phyloP scores from a whole-genome alignment of 2,329 filamentous ascomycete species.

The Whalleya microplaca region DNA sequence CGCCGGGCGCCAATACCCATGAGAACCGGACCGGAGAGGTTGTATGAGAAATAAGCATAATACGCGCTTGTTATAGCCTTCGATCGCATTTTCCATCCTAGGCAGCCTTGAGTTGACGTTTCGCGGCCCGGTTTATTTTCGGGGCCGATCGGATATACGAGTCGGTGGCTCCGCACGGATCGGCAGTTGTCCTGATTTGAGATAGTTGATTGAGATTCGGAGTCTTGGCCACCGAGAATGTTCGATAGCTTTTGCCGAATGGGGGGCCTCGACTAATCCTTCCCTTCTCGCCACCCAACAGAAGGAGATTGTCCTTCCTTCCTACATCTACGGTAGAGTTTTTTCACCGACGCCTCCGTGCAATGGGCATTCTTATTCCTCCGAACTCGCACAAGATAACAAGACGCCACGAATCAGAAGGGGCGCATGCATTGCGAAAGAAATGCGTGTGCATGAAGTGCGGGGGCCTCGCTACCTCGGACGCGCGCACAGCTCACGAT shows the following conservation, averaged over 20 bases:
- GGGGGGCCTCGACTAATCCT: not conserved
- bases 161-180: constrained; percentile 22
- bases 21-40: too few species aligned
- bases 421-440: constrained; percentile 6
- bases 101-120: too few species aligned
- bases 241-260: not conserved
- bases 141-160: constrained; percentile 23
- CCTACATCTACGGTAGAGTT: not conserved
- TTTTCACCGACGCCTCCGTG: constrained; percentile 19
- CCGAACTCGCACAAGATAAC: constrained; percentile 28
- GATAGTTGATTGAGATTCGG: constrained; percentile 8
- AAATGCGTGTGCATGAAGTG: constrained; percentile 22
- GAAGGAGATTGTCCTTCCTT: not conserved
- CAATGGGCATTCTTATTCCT: constrained; percentile 26
- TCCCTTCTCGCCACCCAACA: not conserved
- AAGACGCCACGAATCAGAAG: constrained; percentile 23
- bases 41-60: too few species aligned
- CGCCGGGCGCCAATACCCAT: too few species aligned
- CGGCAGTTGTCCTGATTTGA: constrained; percentile 13
- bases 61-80: too few species aligned
- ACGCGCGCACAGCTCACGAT: constrained; percentile 13
- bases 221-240: constrained; percentile 25
- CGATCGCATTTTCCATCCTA: too few species aligned
- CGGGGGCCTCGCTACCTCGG: constrained; percentile 17
- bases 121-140: constrained; percentile 10